Evolutionary conservation across 306 rosid species (phyloP), one percentile per base, ranked within the genome.

Genomic region (Citrullus amarus): DNA sequence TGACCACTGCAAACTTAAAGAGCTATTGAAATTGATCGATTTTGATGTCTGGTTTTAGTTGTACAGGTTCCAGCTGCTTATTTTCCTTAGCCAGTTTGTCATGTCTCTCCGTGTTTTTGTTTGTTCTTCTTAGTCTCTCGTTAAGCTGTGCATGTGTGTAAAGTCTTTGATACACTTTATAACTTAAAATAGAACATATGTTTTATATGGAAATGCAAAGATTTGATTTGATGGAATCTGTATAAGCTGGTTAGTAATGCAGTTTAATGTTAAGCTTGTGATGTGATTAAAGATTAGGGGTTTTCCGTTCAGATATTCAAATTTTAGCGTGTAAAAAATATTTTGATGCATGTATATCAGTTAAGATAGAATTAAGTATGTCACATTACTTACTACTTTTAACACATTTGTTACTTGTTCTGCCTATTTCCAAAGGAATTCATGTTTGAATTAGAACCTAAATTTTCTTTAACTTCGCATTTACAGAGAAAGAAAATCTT

Each of bases 401-500:
- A 25, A 25, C 13, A 70, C 18, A 44, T 25, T 46, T 13, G 3
- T 51, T 32, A 0, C 17, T 51, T 53, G 46, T 28, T 28, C 6
- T 22, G 51, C 28, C 46, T 28, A 51, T 51, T 51, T 73, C 17
- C 77, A 3, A 16, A 28, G 60, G n/a, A 67, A 72, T 9, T 41
- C 59, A 56, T 80, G 77, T 84, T 39, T 57, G 79, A 20, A 57
- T 20, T 34, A 11, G 39, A 38, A 56, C 32, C 56, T 6, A 20
- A n/a, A 5, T 16, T 48, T 78, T 34, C 69, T 63, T 30, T 1
- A 6, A 59, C 43, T 62, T 38, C 46, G 32, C 55, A 41, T 75
- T 65, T 81, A 17, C 87, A 88, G 91, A 83, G 63, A 88, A 85
- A 85, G 91, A 88, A 75, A 88, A 88, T 25, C 88, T 88, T 22